phyloP scores from a whole-genome alignment of 192 early-diverging fungal genomes.

The Backusella sp. region DNA sequence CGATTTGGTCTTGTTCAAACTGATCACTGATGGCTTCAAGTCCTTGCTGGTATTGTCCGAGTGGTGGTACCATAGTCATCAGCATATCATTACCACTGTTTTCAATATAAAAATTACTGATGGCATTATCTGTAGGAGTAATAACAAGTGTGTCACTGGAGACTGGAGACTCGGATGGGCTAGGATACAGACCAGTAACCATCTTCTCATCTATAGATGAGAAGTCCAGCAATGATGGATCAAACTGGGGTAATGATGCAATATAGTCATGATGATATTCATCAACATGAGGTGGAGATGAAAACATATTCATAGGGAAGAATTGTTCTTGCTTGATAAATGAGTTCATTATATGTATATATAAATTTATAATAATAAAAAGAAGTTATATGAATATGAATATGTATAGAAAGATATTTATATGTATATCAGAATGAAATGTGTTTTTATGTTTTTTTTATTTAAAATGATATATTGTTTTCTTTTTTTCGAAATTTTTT shows the following conservation, averaged over 20 bases:
- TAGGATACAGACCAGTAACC: slow-evolving; percentile 7
- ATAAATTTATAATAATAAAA: neutral
- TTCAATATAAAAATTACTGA: neutral
- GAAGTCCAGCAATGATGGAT: neutral
- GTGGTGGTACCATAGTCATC: slow-evolving; percentile 12
- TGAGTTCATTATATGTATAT: neutral
- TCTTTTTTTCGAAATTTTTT: neutral
- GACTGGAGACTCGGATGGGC: slow-evolving; percentile 15
- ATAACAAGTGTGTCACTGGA: neutral
- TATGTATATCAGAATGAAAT: neutral
- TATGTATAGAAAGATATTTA: neutral
- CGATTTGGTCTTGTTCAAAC: neutral
- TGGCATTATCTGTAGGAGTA: neutral
- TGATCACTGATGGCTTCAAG: neutral
- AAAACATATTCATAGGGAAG: neutral
- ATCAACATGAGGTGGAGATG: slow-evolving; percentile 6
- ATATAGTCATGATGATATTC: slow-evolving; percentile 5
- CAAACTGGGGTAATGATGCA: slow-evolving; percentile 5
- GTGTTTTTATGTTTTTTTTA: neutral
- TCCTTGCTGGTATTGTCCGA: neutral
- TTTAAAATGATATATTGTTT: neutral
- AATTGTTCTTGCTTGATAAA: neutral
- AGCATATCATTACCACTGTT: neutral
- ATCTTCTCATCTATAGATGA: neutral
- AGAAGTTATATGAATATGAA: neutral